Evolutionary conservation across 2,329 filamentous ascomycete species (phyloP).

Genomic region (Cordyceps militaris): DNA sequence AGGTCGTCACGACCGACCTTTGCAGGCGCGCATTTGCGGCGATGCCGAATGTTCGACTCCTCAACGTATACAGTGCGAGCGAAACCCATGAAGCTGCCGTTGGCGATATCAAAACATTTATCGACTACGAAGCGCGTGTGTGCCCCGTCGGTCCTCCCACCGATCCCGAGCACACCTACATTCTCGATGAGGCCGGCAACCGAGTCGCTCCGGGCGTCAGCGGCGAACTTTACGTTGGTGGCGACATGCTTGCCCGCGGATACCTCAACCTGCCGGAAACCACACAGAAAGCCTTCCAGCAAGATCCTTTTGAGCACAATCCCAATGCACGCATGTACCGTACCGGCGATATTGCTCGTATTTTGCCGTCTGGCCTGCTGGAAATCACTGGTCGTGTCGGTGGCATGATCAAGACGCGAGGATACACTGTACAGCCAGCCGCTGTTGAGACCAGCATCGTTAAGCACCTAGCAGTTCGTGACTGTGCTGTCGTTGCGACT

Average conservation of each 20-base stretch:
- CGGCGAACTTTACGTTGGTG: slow-evolving; percentile 71
- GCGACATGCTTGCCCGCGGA: slow-evolving; percentile 64
- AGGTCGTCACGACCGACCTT: slow-evolving; percentile 74
- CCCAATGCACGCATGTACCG: slow-evolving; percentile 64
- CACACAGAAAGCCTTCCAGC: slow-evolving; percentile 64
- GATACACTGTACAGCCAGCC: slow-evolving; percentile 70
- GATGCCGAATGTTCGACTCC: slow-evolving; percentile 60
- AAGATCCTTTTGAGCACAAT: slow-evolving; percentile 54
- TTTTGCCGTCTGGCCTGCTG: slow-evolving; percentile 59
- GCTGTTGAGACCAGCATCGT: slow-evolving; percentile 70
- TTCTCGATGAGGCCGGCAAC: slow-evolving; percentile 62
- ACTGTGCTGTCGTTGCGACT: slow-evolving; percentile 65
- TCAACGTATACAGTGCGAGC: slow-evolving; percentile 77
- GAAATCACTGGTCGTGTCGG: slow-evolving; percentile 72
- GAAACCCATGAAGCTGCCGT: slow-evolving; percentile 77
- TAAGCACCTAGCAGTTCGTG: slow-evolving; percentile 60
- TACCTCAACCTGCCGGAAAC: slow-evolving; percentile 76
- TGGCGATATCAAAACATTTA: slow-evolving; percentile 63
- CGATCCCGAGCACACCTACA: slow-evolving; percentile 61
- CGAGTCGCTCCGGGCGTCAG: slow-evolving; percentile 53
- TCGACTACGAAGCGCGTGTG: slow-evolving; percentile 55
- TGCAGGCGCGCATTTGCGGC: slow-evolving; percentile 60
- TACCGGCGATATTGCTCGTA: slow-evolving; percentile 63
- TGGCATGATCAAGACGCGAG: slow-evolving; percentile 74
- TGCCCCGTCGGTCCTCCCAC: slow-evolving; percentile 69